A percentile compares a stretch with the other conserved stretches of the same genome.
Evolutionary conservation across 495 filamentous ascomycete species (phyloP).

Genomic region (Hypoxylon fuscum): DNA sequence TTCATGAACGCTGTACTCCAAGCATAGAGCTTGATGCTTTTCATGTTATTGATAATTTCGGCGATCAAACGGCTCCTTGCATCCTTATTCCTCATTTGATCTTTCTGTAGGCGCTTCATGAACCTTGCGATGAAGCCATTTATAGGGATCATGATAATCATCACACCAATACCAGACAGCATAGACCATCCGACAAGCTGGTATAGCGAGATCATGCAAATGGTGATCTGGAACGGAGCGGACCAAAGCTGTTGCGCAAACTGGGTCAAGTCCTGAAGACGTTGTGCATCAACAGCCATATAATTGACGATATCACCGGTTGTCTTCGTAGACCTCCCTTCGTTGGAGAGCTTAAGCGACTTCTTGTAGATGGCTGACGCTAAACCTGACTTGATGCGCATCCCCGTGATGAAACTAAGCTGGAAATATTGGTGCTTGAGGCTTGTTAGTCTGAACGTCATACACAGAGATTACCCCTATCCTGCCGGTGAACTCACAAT

Average conservation of each 20-base stretch:
- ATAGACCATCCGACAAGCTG: conserved; percentile 92
- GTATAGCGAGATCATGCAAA: conserved; percentile 96
- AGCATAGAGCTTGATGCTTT: conserved; percentile 98
- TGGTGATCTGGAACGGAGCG: conserved; percentile 92
- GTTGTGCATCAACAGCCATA: conserved; percentile 97
- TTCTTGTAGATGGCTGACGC: conserved; percentile 94
- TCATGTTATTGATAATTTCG: conserved; percentile 99
- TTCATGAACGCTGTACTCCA: conserved; percentile 98
- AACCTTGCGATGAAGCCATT: conserved; percentile 92
- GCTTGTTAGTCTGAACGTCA: conserved; percentile 34
- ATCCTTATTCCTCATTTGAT: conserved; percentile 99
- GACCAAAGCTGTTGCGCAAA: conserved; percentile 96
- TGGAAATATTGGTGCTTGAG: conserved; percentile 97
- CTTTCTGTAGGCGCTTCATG: conserved; percentile 94
- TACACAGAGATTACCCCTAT: conserved; percentile 7
- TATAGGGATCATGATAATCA: conserved; percentile 97
- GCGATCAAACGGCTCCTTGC: conserved; percentile 91
- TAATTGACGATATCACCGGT: conserved; percentile 99
- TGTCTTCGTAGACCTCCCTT: conserved; percentile 88
- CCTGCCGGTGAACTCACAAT: conserved; percentile 41
- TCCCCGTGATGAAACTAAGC: conserved; percentile 90
- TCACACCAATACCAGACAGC: conserved; percentile 94
- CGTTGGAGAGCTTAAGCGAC: conserved; percentile 87
- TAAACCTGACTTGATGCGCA: conserved; percentile 91
- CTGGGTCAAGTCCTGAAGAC: conserved; percentile 93